Evolutionary conservation across 192 early-diverging fungal species (phyloP), one percentile per base, ranked within the genome.

Genomic region (Coemansia erecta): DNA sequence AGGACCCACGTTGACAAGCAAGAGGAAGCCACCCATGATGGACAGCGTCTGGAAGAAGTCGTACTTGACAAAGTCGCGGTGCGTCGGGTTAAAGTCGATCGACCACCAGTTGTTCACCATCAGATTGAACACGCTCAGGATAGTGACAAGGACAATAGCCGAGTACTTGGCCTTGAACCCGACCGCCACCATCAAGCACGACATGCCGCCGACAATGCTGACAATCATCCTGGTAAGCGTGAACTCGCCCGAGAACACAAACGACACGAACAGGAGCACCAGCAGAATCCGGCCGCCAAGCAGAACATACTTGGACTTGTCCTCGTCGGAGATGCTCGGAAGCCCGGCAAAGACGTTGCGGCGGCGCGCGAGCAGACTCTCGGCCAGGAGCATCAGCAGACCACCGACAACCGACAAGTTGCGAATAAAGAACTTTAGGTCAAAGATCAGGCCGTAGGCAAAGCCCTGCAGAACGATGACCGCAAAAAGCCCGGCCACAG

Each of bases 131-230:
- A 98, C 81, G 26, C 87, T 90, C 53, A 98, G 64, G 61, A 98
- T 87, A 23, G 92, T 72, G 42, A 98, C 90, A 41, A 98, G 68
- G 51, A 98, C 91, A 79, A 92, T 92, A 21, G 97, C 95, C 17
- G 93, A 93, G 84, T 85, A 93, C 82, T 93, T 95, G 39, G 97
- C 94, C 79, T 98, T 98, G 83, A 98, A 98, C 0, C 97, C 97
- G 31, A 98, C 86, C 2, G 91, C 94, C 22, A 98, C 92, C 92
- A 97, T 92, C 42, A 95, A 65, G 70, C 93, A 95, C 43, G 94
- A 93, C 24, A 86, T 72, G 23, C 93, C 74, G 19, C 89, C 90
- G 22, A 97, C 78, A 18, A 87, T 23, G 12, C 90, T 86, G 11
- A 94, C 86, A 37, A 87, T 45, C 15, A 88, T 40, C 13, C 95